Conservation (phyloP, 2,329 filamentous ascomycete genomes). For the Penicillium sp. region DNA sequence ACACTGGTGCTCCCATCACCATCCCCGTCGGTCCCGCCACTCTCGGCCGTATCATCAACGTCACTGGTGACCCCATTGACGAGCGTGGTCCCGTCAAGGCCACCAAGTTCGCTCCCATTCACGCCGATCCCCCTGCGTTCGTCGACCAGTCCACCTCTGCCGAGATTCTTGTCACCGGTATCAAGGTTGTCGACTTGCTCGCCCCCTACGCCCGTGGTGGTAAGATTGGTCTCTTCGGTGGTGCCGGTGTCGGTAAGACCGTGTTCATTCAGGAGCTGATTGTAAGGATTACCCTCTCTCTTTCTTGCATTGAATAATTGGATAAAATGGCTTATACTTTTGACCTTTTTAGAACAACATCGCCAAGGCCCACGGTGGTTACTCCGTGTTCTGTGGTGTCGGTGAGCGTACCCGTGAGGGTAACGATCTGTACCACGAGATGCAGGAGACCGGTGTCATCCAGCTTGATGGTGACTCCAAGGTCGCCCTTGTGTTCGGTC, state of each 20-base stretch:
- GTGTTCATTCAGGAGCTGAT: slow-evolving; percentile 99
- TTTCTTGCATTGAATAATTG: too few species aligned
- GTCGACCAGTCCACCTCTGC: slow-evolving; percentile 93
- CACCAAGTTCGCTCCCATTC: slow-evolving; percentile 83
- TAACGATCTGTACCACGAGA: slow-evolving; percentile 99
- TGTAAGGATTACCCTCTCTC: slow-evolving; percentile 49
- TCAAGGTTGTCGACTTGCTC: slow-evolving; percentile 99
- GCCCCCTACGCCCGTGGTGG: slow-evolving; percentile 99
- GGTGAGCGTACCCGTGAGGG: slow-evolving; percentile 99
- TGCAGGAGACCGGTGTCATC: slow-evolving; percentile 99
- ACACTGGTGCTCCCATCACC: slow-evolving; percentile 93
- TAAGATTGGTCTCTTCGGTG: slow-evolving; percentile 99
- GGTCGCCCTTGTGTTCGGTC: slow-evolving; percentile 98
- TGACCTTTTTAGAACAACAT: slow-evolving; percentile 81
- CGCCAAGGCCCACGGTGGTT: slow-evolving; percentile 99
- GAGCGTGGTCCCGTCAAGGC: slow-evolving; percentile 98
- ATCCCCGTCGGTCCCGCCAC: slow-evolving; percentile 92
- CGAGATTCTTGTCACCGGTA: slow-evolving; percentile 97
- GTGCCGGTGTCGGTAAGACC: slow-evolving; percentile 99
- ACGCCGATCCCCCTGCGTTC: slow-evolving; percentile 91
- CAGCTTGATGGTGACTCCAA: slow-evolving; percentile 99
- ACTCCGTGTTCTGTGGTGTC: slow-evolving; percentile 99
- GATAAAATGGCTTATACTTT: neutral
- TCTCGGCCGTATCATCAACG: slow-evolving; percentile 99
- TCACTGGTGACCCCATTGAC: slow-evolving; percentile 99